Percentiles rank a stretch among this genome's conserved stretches.
Conservation (phyloP, 345 rosid genomes). For the Fremontodendron californicum region DNA sequence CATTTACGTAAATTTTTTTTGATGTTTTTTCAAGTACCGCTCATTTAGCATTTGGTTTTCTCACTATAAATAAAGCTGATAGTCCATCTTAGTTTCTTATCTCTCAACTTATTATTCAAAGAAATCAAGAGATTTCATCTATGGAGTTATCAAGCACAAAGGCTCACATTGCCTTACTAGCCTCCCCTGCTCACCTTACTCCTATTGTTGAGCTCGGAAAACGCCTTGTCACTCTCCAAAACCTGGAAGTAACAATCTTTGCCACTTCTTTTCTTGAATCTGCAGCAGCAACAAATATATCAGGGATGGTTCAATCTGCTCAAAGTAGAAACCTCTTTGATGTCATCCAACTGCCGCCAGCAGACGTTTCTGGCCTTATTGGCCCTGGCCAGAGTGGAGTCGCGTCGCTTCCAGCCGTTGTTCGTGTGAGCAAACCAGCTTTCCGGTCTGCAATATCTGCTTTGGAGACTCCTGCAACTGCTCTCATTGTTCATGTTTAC, state of each 20-base stretch:
- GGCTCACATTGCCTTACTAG: slow-evolving; percentile 20
- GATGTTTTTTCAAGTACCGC: too few species aligned
- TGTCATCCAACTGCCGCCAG: slow-evolving; percentile 31
- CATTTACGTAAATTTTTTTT: too few species aligned
- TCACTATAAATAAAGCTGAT: too few species aligned
- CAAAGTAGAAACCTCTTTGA: slow-evolving; percentile 14
- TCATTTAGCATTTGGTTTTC: too few species aligned
- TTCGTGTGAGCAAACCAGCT: slow-evolving; percentile 32
- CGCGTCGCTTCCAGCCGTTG: slow-evolving; percentile 5
- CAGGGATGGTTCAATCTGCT: slow-evolving; percentile 15
- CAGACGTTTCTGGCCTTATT: slow-evolving; percentile 27
- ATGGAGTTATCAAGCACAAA: neutral
- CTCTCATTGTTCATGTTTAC: slow-evolving; percentile 43
- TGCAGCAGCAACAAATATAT: neutral
- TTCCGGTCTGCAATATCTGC: slow-evolving; percentile 31
- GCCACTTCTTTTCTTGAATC: slow-evolving; percentile 22
- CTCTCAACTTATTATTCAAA: too few species aligned
- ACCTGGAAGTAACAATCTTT: slow-evolving; percentile 35
- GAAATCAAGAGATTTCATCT: neutral
- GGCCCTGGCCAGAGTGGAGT: neutral
- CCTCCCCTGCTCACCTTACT: slow-evolving; percentile 62
- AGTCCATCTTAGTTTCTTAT: too few species aligned
- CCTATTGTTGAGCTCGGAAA: slow-evolving; percentile 51
- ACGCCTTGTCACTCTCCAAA: slow-evolving; percentile 33
- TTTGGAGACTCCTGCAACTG: slow-evolving; percentile 31